Evolutionary conservation across 371 early-diverging fungal genomes (phyloP), one percentile per base, ranked within the genome.

Genomic region (Circinella minor): DNA sequence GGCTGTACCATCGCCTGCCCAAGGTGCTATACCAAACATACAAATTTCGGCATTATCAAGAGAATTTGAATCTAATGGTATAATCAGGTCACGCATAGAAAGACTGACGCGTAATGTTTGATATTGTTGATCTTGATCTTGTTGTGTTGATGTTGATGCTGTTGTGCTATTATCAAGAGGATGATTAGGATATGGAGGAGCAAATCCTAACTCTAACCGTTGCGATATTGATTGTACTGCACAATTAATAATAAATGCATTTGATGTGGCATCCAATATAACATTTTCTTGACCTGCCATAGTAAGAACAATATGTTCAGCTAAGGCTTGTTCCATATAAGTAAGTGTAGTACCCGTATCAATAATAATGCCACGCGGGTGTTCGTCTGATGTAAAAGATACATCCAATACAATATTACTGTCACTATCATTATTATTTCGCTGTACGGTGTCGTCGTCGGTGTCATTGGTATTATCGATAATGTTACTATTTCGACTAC

Each of bases 331-430:
- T 9, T 78, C 78, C 36, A 83, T 46, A 61, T 83, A 83, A 20
- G 81, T 83, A 20, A 83, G 68, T 0, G 83, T 83, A 14, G 83
- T 81, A 8, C 83, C 83, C 4, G 81, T 81, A 63, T 83, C 83
- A 15, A 83, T 67, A 36, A 81, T 79, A 10, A 55, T n/a, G n/a
- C 11, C 55, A 8, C 55, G 18, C 20, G 18, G 55, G 1, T 18
- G 55, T 20, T 55, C 55, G 18, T 34, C 34, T 17, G 27, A 8
- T 10, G 18, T 27, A 38, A 79, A 81, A 18, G 74, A 75, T 55
- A 47, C 74, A 48, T 15, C 65, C 6, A 74, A 55, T 20, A 51
- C 63, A 36, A 69, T 68, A 5, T 61, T 61, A 3, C 43, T 43
- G 43, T 43, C 43, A 43, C 43, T 11, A 43, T 48, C 63, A 27